These are phyloP conservation scores for Nigrospora osmanthi DNA, from an alignment of 2,329 filamentous ascomycete species.

Conservation along the genomic window DNA sequence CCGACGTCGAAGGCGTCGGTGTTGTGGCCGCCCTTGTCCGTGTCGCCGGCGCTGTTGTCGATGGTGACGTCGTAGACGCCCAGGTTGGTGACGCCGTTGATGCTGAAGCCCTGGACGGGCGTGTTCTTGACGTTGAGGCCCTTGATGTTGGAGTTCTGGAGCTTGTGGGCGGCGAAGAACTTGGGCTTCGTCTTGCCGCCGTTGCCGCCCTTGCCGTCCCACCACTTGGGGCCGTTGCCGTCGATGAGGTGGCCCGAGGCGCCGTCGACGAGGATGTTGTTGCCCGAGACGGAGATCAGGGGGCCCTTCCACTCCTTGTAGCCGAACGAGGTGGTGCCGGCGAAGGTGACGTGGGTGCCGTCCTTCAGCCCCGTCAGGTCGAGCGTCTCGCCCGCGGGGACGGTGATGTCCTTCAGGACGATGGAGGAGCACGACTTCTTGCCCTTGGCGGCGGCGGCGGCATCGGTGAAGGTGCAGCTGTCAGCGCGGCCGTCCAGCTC, in stretches of 20 bases:
- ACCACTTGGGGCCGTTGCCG: conserved; percentile 49
- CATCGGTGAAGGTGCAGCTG: conserved; percentile 46
- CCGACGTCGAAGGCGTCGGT: conserved; percentile 44
- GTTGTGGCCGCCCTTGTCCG: conserved; percentile 29
- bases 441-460: conserved; percentile 35
- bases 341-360: conserved; percentile 34
- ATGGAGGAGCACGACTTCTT: conserved; percentile 47
- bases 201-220: conserved; percentile 53
- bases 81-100: conserved; percentile 33
- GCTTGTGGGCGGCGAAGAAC: conserved; percentile 48
- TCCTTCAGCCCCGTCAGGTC: conserved; percentile 45
- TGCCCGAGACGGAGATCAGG: conserved; percentile 53
- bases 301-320: conserved; percentile 60
- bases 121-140: conserved; percentile 44
- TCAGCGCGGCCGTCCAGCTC: not conserved
- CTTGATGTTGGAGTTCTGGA: conserved; percentile 41
- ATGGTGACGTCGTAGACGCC: conserved; percentile 43
- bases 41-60: conserved; percentile 47
- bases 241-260: conserved; percentile 45
- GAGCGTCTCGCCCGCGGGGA: conserved; percentile 50
- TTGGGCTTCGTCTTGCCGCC: conserved; percentile 57
- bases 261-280: conserved; percentile 43
- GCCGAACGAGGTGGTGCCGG: conserved; percentile 59
- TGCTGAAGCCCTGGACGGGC: conserved; percentile 43
- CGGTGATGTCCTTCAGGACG: conserved; percentile 40